Evolutionary conservation across 2,329 filamentous ascomycete species (phyloP).

Genomic region (Aaosphaeria pasadenensis): DNA sequence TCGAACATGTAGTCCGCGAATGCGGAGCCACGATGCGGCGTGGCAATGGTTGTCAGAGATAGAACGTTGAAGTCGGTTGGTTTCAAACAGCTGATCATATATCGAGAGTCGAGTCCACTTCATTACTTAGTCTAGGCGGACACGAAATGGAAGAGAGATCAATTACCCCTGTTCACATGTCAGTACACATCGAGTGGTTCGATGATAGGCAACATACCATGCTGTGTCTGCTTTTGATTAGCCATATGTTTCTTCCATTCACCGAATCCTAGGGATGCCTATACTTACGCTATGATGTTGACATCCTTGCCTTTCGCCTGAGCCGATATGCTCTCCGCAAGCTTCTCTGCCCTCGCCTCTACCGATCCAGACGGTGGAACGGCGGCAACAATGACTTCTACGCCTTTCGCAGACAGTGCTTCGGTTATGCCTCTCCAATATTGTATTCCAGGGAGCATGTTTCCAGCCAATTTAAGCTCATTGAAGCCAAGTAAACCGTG

Average conservation of each 20-base stretch:
- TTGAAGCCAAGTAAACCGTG: slow-evolving; percentile 67
- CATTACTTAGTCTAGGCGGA: not conserved
- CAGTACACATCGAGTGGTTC: slow-evolving; percentile 7
- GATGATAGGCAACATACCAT: slow-evolving; percentile 35
- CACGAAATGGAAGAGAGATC: not conserved
- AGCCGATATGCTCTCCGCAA: slow-evolving; percentile 52
- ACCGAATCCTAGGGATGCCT: not conserved
- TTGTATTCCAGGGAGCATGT: slow-evolving; percentile 55
- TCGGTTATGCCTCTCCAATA: slow-evolving; percentile 65
- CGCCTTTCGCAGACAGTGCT: slow-evolving; percentile 53
- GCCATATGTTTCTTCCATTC: slow-evolving; percentile 1
- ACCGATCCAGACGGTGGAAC: slow-evolving; percentile 60
- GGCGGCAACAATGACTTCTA: slow-evolving; percentile 60
- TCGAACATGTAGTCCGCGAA: slow-evolving; percentile 62
- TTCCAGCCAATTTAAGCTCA: slow-evolving; percentile 55
- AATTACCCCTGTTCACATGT: slow-evolving; percentile 35
- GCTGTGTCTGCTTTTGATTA: slow-evolving; percentile 49
- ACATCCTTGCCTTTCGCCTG: slow-evolving; percentile 57
- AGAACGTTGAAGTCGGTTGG: slow-evolving; percentile 72
- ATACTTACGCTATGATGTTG: slow-evolving; percentile 61
- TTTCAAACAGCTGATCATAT: slow-evolving; percentile 60
- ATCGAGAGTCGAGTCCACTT: slow-evolving; percentile 61
- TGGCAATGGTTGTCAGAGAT: slow-evolving; percentile 62
- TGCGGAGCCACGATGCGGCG: slow-evolving; percentile 59
- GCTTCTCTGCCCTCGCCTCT: slow-evolving; percentile 53